phyloP scores from a whole-genome alignment of 1,284 basidiomycete genomes.

The Cutaneotrichosporon cyanovorans region DNA sequence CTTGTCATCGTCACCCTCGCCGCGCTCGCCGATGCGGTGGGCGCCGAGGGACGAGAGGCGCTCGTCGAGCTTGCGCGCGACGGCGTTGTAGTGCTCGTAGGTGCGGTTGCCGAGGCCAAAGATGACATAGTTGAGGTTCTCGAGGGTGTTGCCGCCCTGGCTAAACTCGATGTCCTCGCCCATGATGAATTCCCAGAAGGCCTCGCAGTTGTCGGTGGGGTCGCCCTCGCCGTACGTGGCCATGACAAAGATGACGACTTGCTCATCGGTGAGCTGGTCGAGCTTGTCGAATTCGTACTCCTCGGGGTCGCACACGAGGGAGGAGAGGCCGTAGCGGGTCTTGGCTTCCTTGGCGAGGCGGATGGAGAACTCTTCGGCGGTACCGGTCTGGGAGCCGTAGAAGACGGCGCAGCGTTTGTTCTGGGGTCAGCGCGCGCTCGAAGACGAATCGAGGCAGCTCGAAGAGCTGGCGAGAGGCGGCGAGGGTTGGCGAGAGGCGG shows the following conservation, averaged over 20 bases:
- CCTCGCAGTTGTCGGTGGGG: slow-evolving; percentile 96
- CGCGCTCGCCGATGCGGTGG: slow-evolving; percentile 76
- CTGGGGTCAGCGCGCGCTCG: no score
- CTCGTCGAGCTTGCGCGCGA: slow-evolving; percentile 71
- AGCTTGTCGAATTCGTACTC: slow-evolving; percentile 97
- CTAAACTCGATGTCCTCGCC: slow-evolving; percentile 81
- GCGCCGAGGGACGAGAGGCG: slow-evolving; percentile 73
- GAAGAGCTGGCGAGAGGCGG: not conserved
- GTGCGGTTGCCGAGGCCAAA: slow-evolving; percentile 94
- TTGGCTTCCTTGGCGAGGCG: slow-evolving; percentile 91
- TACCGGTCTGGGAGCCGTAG: slow-evolving; percentile 93
- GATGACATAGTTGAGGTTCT: slow-evolving; percentile 88
- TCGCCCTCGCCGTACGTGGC: slow-evolving; percentile 99
- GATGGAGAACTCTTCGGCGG: slow-evolving; percentile 91
- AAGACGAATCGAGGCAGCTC: slow-evolving; percentile 1
- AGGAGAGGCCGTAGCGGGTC: slow-evolving; percentile 82
- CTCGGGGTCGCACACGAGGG: slow-evolving; percentile 89
- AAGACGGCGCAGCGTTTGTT: slow-evolving; percentile 93
- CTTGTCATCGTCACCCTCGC: slow-evolving; percentile 98
- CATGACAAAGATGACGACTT: slow-evolving; percentile 78
- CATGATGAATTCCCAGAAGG: slow-evolving; percentile 82
- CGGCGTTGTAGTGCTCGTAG: slow-evolving; percentile 91
- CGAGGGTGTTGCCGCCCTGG: slow-evolving; percentile 56
- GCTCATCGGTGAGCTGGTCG: slow-evolving; percentile 79
- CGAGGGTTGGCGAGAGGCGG: no score